Conservation (phyloP, 139 green algal species). For the Micractinium conductrix region DNA sequence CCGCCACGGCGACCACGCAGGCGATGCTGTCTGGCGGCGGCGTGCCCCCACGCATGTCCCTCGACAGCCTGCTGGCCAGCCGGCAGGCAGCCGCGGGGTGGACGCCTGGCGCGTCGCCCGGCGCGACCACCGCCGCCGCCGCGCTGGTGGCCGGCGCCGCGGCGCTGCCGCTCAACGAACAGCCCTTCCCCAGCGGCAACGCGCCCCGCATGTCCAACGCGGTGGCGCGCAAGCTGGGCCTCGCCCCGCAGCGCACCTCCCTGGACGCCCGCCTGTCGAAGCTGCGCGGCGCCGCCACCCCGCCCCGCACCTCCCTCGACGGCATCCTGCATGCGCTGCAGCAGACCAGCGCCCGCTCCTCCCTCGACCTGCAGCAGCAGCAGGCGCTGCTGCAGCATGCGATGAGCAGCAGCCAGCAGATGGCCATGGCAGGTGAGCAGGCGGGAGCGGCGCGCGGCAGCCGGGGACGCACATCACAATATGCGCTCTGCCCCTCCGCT, state of each 20-base stretch:
- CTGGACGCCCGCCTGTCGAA: constrained; percentile 27
- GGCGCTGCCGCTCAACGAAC: constrained; percentile 42
- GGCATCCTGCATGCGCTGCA: constrained; percentile 29
- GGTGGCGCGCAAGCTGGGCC: constrained; percentile 77
- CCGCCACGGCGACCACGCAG: constrained; percentile 9
- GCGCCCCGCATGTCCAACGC: constrained; percentile 77
- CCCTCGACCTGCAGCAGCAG: constrained; percentile 32
- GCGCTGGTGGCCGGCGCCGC: not conserved
- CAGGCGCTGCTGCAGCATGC: constrained; percentile 28
- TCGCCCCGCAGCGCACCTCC: constrained; percentile 45
- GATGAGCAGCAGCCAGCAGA: constrained; percentile 17
- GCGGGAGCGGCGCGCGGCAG: no score
- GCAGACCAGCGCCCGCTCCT: constrained; percentile 11
- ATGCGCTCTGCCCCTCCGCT: not conserved
- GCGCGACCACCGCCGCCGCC: not conserved
- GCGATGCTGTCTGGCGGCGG: not conserved
- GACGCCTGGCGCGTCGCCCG: not conserved
- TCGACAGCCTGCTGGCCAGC: constrained; percentile 25
- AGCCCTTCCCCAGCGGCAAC: constrained; percentile 48
- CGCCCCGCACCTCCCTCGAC: constrained; percentile 32
- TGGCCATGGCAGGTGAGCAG: constrained; percentile 1
- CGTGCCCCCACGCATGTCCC: constrained; percentile 14
- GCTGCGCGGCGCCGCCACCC: constrained; percentile 22
- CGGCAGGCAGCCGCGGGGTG: not conserved
- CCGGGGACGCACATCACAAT: no score